Percentiles rank a stretch among this genome's conserved stretches.
These are phyloP conservation scores for Trifolium fragiferum DNA, from an alignment of 306 rosid species.

Conservation along the genomic window DNA sequence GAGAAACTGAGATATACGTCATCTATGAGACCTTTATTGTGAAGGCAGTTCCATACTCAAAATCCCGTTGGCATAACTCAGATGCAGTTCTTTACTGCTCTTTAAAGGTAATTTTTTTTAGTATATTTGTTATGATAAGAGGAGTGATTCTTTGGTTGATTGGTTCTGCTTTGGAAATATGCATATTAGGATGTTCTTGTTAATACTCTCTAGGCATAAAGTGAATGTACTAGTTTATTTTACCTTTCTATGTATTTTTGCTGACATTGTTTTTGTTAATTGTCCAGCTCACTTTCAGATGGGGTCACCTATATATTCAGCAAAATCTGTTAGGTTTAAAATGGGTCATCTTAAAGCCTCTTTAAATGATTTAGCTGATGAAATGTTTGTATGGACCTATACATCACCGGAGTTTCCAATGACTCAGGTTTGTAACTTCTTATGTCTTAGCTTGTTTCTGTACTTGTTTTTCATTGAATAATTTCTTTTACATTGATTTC, in stretches of 20 bases:
- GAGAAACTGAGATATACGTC: too few relatives aligned
- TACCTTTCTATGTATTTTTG: neutral
- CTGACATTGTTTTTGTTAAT: conserved; percentile 40
- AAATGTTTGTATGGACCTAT: conserved; percentile 75
- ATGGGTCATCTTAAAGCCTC: conserved; percentile 66
- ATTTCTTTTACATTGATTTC: conserved; percentile 28
- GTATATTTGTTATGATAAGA: too few relatives aligned
- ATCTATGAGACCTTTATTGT: too few relatives aligned
- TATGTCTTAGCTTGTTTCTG: conserved; percentile 27
- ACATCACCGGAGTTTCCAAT: conserved; percentile 80
- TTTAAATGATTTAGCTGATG: conserved; percentile 47
- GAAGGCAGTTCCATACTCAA: too few relatives aligned
- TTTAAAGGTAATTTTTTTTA: too few relatives aligned
- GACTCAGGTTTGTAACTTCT: conserved; percentile 64
- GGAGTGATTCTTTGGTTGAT: too few relatives aligned
- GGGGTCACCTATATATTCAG: conserved; percentile 79
- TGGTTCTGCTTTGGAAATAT: too few relatives aligned
- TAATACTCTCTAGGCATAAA: too few relatives aligned
- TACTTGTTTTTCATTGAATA: conserved; percentile 19
- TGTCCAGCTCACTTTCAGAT: conserved; percentile 71
- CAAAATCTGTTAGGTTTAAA: conserved; percentile 72
- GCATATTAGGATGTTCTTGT: too few relatives aligned
- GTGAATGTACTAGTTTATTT: too few relatives aligned
- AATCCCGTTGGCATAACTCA: too few relatives aligned
- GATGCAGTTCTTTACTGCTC: too few relatives aligned